These are phyloP conservation scores for Diospyros lotus DNA, from an alignment of 148 eudicot species.

Conservation along the genomic window DNA sequence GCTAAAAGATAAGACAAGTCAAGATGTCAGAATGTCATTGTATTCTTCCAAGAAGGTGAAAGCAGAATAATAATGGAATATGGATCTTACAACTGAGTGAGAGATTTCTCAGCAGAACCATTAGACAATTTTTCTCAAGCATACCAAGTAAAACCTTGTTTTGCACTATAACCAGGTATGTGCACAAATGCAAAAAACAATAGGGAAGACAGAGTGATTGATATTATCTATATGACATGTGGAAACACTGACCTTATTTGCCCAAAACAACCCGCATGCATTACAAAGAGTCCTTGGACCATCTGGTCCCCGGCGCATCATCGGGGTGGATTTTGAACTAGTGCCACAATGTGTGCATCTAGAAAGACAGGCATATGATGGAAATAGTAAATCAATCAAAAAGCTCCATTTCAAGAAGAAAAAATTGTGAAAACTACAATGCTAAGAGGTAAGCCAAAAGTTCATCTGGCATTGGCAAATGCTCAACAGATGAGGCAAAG, in stretches of 20 bases:
- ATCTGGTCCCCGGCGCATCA: constrained; percentile 89
- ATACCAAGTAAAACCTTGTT: constrained; percentile 7
- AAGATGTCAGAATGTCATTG: not conserved
- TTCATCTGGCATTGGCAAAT: not conserved
- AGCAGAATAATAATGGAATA: not conserved
- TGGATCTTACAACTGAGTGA: not conserved
- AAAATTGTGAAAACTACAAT: not conserved
- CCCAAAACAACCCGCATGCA: constrained; percentile 89
- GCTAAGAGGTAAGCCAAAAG: not conserved
- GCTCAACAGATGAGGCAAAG: not conserved
- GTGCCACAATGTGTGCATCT: constrained; percentile 67
- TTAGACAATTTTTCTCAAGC: not conserved
- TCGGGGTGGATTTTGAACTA: constrained; percentile 56
- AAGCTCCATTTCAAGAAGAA: not conserved
- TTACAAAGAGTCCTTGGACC: constrained; percentile 92
- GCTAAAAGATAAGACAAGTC: not conserved
- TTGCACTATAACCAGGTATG: not conserved
- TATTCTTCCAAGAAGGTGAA: constrained; percentile 3
- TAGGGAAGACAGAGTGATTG: not conserved
- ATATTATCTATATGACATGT: not conserved
- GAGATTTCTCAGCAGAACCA: constrained; percentile 5
- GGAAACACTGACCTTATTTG: constrained; percentile 54
- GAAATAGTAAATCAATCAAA: constrained; percentile 7
- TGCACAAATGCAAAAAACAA: not conserved
- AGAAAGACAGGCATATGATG: constrained; percentile 4